Evolutionary conservation across 768 basidiomycete species (phyloP).

Genomic region (Panaeolus cyanescens): DNA sequence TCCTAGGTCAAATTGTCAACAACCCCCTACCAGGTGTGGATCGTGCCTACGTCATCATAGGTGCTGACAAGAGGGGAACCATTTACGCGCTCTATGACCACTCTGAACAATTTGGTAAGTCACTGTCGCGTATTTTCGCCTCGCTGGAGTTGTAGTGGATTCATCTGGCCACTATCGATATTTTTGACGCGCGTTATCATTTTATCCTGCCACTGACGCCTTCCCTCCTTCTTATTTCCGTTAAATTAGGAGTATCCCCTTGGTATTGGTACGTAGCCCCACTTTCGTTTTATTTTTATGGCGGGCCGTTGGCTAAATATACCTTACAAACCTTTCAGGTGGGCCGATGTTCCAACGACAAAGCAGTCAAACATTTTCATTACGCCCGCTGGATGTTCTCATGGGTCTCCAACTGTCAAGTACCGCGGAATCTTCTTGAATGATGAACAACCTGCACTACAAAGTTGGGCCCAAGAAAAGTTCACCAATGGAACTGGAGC

Average conservation of each 20-base stretch:
- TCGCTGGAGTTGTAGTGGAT: background rate
- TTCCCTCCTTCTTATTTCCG: constrained; percentile 2
- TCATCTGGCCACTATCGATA: background rate
- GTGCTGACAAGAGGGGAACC: constrained; percentile 69
- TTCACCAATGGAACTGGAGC: constrained; percentile 67
- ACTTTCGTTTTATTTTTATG: constrained; percentile 1
- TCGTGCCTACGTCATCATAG: constrained; percentile 68
- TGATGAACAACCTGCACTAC: constrained; percentile 73
- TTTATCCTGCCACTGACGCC: constrained; percentile 11
- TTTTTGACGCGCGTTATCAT: background rate
- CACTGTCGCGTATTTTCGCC: background rate
- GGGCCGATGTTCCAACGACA: constrained; percentile 75
- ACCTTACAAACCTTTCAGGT: constrained; percentile 43
- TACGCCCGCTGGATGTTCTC: constrained; percentile 44
- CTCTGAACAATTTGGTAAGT: constrained; percentile 65
- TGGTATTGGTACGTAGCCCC: constrained; percentile 56
- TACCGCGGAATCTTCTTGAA: constrained; percentile 77
- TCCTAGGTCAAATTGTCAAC: constrained; percentile 49
- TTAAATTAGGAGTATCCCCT: constrained; percentile 57
- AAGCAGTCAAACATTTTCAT: constrained; percentile 52
- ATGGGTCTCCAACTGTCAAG: constrained; percentile 68
- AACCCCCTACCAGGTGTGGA: constrained; percentile 59
- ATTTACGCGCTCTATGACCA: constrained; percentile 70
- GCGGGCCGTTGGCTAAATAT: constrained; percentile 11
- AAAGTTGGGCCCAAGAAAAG: constrained; percentile 71